Evolutionary conservation across 495 filamentous ascomycete species (phyloP).

Genomic region (Aspergillus carlsbadensis): DNA sequence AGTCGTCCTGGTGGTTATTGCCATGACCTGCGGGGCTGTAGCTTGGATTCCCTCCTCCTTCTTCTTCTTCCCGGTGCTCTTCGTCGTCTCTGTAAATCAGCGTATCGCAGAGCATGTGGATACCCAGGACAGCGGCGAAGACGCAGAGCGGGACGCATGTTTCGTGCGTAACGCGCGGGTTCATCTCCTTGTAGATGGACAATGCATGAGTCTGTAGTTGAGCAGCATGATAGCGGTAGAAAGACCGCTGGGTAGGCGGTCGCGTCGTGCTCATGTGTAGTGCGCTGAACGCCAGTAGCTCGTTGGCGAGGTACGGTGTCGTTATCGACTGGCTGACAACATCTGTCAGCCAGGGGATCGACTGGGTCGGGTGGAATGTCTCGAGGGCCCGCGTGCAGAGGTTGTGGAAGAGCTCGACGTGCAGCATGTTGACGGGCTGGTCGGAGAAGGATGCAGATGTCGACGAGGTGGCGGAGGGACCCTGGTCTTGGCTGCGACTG

Average conservation of each 20-base stretch:
- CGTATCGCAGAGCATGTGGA: slow-evolving; percentile 49
- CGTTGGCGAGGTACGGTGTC: slow-evolving; percentile 43
- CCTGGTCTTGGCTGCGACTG: too few species aligned
- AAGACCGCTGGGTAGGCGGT: slow-evolving; percentile 26
- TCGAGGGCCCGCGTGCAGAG: slow-evolving; percentile 16
- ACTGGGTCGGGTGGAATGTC: neutral
- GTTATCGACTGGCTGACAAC: slow-evolving; percentile 15
- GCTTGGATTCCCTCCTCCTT: too few species aligned
- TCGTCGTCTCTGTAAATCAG: too few species aligned
- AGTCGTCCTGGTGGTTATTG: slow-evolving; percentile 28
- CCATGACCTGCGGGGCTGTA: too few species aligned
- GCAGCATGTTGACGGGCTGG: slow-evolving; percentile 31
- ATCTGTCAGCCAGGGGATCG: slow-evolving; percentile 6
- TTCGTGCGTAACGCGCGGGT: slow-evolving; percentile 22
- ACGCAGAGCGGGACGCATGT: slow-evolving; percentile 46
- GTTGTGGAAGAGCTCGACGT: slow-evolving; percentile 33
- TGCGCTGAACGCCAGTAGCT: slow-evolving; percentile 42
- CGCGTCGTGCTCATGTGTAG: slow-evolving; percentile 38
- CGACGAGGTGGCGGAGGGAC: too few species aligned
- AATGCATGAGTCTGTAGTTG: slow-evolving; percentile 50
- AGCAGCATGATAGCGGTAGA: slow-evolving; percentile 46
- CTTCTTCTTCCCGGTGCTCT: too few species aligned
- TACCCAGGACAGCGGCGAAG: slow-evolving; percentile 46
- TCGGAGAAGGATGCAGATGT: slow-evolving; percentile 11
- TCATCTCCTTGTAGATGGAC: slow-evolving; percentile 37